phyloP scores from a whole-genome alignment of 495 filamentous ascomycete species.

The Letharia columbiana region DNA sequence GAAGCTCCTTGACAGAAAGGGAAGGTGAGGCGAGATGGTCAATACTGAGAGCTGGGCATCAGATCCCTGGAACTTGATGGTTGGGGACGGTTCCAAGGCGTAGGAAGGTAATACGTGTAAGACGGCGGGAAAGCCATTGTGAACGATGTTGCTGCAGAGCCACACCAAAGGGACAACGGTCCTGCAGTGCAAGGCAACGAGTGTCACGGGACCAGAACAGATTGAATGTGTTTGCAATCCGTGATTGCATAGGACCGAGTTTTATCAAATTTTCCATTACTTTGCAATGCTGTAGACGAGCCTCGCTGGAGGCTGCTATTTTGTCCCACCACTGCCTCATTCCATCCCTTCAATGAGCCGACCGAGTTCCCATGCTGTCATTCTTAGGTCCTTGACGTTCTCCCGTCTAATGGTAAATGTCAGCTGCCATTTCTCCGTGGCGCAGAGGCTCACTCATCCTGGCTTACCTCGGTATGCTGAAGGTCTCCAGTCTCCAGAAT shows the following conservation, averaged over 20 bases:
- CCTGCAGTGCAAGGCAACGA: background rate
- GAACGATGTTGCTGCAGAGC: background rate
- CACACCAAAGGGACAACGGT: background rate
- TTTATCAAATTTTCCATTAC: background rate
- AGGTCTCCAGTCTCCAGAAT: slow-evolving; percentile 70
- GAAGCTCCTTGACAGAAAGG: slow-evolving; percentile 2
- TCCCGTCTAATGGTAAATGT: slow-evolving; percentile 22
- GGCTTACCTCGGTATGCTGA: slow-evolving; percentile 58
- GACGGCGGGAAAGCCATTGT: background rate
- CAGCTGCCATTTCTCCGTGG: slow-evolving; percentile 1
- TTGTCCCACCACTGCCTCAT: background rate
- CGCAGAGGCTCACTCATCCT: background rate
- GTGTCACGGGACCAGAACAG: background rate
- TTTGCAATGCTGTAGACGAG: background rate
- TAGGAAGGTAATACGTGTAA: too few species aligned
- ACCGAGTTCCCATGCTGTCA: slow-evolving; percentile 35
- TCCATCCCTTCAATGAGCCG: slow-evolving; percentile 31
- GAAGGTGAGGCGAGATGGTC: slow-evolving; percentile 13
- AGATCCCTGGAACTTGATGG: too few species aligned
- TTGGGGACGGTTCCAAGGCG: background rate
- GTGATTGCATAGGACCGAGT: slow-evolving; percentile 1
- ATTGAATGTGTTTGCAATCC: background rate
- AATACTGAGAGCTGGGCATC: background rate
- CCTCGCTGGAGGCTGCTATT: slow-evolving; percentile 15
- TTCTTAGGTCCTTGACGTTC: slow-evolving; percentile 41